A percentile compares a stretch with the other conserved stretches of the same genome.
Conservation (phyloP, 768 basidiomycete genomes). For the Agrocybe pediades region DNA sequence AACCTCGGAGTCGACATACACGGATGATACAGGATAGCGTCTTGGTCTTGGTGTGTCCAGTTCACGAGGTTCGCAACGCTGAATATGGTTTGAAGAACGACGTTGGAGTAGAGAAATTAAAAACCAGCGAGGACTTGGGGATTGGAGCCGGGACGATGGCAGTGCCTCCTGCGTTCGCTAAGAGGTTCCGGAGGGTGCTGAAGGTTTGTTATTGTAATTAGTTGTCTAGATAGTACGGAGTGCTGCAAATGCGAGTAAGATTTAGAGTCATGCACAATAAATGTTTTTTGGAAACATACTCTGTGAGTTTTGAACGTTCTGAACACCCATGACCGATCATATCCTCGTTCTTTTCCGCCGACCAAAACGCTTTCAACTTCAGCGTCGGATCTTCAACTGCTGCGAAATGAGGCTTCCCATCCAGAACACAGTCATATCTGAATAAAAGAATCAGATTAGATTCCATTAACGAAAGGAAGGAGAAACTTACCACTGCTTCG, state of each 20-base stretch:
- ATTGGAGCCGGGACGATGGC: slow-evolving; percentile 56
- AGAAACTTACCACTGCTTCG: slow-evolving; percentile 61
- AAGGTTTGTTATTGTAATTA: slow-evolving; percentile 73
- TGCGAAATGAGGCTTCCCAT: slow-evolving; percentile 65
- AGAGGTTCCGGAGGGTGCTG: slow-evolving; percentile 66
- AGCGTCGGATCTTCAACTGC: slow-evolving; percentile 54
- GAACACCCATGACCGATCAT: slow-evolving; percentile 73
- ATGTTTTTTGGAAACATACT: slow-evolving; percentile 42
- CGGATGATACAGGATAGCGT: slow-evolving; percentile 50
- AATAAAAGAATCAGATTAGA: not conserved
- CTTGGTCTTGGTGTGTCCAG: slow-evolving; percentile 50
- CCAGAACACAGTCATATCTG: slow-evolving; percentile 69
- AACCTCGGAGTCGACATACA: no score
- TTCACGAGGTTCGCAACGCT: slow-evolving; percentile 73
- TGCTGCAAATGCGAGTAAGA: slow-evolving; percentile 36
- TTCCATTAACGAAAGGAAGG: slow-evolving; percentile 4
- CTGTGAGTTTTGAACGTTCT: slow-evolving; percentile 48
- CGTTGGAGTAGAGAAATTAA: slow-evolving; percentile 37
- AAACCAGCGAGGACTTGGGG: slow-evolving; percentile 47
- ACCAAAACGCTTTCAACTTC: slow-evolving; percentile 77
- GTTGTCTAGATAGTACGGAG: slow-evolving; percentile 52
- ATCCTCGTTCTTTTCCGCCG: slow-evolving; percentile 71
- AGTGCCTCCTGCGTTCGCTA: slow-evolving; percentile 66
- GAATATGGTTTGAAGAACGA: slow-evolving; percentile 46
- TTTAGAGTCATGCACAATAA: not conserved